These are phyloP conservation scores for Wolfiporia cocos DNA, from an alignment of 1,284 basidiomycete species.

Conservation along the genomic window DNA sequence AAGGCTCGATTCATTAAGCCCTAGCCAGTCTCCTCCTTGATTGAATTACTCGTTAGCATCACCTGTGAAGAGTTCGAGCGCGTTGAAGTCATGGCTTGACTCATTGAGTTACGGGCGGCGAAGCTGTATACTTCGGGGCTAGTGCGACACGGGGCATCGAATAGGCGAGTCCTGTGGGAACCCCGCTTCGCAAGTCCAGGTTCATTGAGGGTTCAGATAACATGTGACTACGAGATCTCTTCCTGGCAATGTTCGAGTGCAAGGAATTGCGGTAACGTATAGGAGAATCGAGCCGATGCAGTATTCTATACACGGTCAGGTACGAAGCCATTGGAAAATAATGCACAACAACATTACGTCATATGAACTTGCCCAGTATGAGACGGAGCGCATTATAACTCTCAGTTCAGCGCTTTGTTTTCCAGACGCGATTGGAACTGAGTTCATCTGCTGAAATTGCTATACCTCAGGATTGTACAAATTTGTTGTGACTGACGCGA, in stretches of 20 bases:
- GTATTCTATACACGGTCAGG: not conserved
- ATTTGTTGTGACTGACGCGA: no score
- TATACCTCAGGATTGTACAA: no score
- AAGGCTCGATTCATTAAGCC: no score
- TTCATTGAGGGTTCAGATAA: not conserved
- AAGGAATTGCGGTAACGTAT: not conserved
- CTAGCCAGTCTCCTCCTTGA: no score
- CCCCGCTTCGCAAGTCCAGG: no score
- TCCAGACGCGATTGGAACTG: not conserved
- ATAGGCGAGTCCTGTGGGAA: no score
- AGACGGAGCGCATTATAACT: not conserved
- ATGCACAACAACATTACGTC: constrained; percentile 5
- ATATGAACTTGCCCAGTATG: not conserved
- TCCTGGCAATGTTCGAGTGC: not conserved
- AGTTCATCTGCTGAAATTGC: no score
- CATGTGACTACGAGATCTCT: not conserved
- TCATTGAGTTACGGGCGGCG: not conserved
- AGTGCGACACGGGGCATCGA: not conserved
- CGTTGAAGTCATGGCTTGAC: not conserved
- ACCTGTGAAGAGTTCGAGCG: no score
- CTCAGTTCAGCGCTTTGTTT: not conserved
- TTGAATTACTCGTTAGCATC: no score
- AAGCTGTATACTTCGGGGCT: not conserved
- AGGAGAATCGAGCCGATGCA: not conserved
- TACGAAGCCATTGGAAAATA: constrained; percentile 2